Conservation (phyloP, 345 rosid genomes). For the Fremontodendron californicum region DNA sequence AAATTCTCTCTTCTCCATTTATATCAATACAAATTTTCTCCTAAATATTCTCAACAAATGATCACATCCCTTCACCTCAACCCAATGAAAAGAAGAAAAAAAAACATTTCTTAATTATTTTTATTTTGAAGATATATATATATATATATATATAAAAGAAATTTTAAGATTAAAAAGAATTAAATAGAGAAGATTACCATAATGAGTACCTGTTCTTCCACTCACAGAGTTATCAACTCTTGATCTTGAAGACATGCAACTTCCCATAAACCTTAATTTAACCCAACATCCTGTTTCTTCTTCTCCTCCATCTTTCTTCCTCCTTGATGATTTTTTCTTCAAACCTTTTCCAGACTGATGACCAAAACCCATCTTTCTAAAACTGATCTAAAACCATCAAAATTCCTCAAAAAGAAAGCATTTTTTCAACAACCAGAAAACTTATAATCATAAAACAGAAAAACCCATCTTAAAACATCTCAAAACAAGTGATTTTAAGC, state of each 20-base stretch:
- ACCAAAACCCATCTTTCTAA: constrained; percentile 36
- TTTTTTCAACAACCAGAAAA: not conserved
- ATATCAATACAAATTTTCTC: not conserved
- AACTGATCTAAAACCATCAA: not conserved
- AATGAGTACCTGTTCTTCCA: constrained; percentile 40
- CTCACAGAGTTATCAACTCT: constrained; percentile 73
- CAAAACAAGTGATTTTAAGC: constrained; percentile 14
- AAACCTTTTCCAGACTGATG: constrained; percentile 33
- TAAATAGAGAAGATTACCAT: constrained; percentile 26
- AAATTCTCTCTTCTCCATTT: not conserved
- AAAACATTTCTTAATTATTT: not conserved
- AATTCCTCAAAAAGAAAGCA: not conserved
- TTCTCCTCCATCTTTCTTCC: constrained; percentile 42
- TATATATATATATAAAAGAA: not conserved
- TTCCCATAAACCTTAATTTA: constrained; percentile 45
- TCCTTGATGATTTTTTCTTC: constrained; percentile 29
- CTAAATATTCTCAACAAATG: not conserved
- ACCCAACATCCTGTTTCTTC: constrained; percentile 64
- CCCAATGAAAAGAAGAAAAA: not conserved
- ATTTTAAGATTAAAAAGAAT: not conserved
- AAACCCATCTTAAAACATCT: constrained; percentile 11
- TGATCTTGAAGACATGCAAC: constrained; percentile 76
- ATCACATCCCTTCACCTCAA: not conserved
- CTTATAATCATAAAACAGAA: not conserved
- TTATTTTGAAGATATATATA: not conserved